Base-by-base conservation (phyloP, 2,329 filamentous ascomycete genomes). In the Chrysoporthe austroafricana region DNA sequence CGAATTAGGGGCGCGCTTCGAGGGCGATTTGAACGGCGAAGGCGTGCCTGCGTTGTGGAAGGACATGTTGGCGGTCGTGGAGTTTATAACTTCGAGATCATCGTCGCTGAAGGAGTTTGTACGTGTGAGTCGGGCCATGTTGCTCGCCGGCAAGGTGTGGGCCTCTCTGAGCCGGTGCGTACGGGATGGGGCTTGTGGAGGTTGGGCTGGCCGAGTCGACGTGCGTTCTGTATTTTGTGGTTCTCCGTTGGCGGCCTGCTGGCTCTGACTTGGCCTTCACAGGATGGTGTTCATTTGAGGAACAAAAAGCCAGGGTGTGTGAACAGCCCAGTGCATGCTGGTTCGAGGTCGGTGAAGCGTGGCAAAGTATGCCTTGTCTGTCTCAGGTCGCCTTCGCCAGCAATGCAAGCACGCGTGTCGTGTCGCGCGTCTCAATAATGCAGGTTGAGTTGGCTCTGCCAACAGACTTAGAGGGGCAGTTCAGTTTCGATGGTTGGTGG, bases 71-170 rank as follows among this genome's bases (percentile, higher is more conserved):
- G 72, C 72, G 8, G 73, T 73, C 62, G 78, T 77, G 6, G 77
- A 79, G 71, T 73, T 76, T 58, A 79, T 73, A n/a, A 76, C 63
- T 18, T 77, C 69, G 56, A 79, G 74, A 64, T 79, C 77, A 63
- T 79, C 77, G 72, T 79, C 78, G 58, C 76, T 77, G 59, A 79
- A 78, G 62, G 77, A 79, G 39, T 70, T 70, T 48, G 71, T 74
- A 42, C 74, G 73, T 3, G 73, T 63, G 32, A 63, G 75, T 58
- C 72, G 74, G 8, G 73, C 68, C 74, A 76, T 76, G 5, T 8
- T 63, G 57, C n/a, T 34, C 57, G 34, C 16, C 9, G 7, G 4
- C 1, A 9, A 32, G 39, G n/a, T 3, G 21, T 34, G 21, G 11
- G 26, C 21, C 21, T 48, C 21, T 3, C 13, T 34, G 5, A 7